phyloP scores from a whole-genome alignment of 345 rosid genomes.

The Sisymbrium altissimum region DNA sequence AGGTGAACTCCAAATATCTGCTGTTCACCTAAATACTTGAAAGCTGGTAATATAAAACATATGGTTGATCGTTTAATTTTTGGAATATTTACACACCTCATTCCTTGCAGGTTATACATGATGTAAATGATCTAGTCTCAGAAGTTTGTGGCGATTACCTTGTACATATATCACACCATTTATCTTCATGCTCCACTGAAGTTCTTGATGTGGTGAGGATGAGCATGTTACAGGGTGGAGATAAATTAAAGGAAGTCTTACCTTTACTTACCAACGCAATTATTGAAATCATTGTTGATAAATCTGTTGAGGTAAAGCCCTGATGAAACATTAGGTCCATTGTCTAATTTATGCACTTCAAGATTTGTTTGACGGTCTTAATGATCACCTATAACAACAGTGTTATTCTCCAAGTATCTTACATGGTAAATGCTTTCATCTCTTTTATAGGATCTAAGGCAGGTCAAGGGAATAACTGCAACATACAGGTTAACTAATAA shows the following conservation, averaged over 20 bases:
- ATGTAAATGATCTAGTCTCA: conserved; percentile 56
- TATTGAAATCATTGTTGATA: conserved; percentile 66
- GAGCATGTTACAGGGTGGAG: conserved; percentile 74
- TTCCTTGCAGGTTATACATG: conserved; percentile 81
- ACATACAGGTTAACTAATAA: conserved; percentile 92
- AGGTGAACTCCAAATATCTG: conserved; percentile 1
- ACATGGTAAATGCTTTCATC: conserved; percentile 4
- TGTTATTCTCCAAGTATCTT: neutral
- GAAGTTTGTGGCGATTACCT: conserved; percentile 70
- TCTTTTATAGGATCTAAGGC: conserved; percentile 67
- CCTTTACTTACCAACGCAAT: conserved; percentile 57
- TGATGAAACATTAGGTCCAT: neutral
- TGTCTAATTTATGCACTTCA: neutral
- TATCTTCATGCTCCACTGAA: conserved; percentile 71
- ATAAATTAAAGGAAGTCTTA: conserved; percentile 49
- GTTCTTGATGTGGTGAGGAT: conserved; percentile 63
- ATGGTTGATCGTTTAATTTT: neutral
- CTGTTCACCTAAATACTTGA: neutral
- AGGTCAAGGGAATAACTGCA: conserved; percentile 81
- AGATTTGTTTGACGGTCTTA: neutral
- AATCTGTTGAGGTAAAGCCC: conserved; percentile 79
- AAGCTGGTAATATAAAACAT: neutral
- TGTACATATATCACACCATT: conserved; percentile 50
- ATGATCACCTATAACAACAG: neutral
- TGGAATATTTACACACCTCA: conserved; percentile 21